Conservation (phyloP, 1,284 basidiomycete species). For the Cryptococcus deneoformans region DNA sequence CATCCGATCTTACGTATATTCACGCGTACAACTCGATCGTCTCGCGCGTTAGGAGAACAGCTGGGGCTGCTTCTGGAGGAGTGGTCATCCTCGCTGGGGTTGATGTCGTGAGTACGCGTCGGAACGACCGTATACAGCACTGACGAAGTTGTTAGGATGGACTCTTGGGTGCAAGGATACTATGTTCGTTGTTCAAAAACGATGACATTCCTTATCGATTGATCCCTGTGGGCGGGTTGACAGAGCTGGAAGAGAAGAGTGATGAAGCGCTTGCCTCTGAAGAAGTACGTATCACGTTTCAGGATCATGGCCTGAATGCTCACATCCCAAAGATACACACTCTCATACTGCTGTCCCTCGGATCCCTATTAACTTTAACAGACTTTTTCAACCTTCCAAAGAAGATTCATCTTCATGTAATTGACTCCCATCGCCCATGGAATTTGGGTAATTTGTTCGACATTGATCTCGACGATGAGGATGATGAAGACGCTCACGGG, state of each 20-base stretch:
- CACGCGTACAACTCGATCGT: slow-evolving; percentile 77
- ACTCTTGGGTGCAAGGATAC: slow-evolving; percentile 58
- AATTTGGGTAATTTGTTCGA: slow-evolving; percentile 88
- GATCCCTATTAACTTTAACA: slow-evolving; percentile 79
- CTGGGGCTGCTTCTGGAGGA: slow-evolving; percentile 35
- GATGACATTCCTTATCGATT: slow-evolving; percentile 91
- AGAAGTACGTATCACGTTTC: slow-evolving; percentile 58
- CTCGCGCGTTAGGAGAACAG: slow-evolving; percentile 54
- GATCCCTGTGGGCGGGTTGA: slow-evolving; percentile 86
- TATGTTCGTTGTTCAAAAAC: slow-evolving; percentile 84
- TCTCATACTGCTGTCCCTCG: slow-evolving; percentile 89
- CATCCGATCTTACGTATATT: slow-evolving; percentile 57
- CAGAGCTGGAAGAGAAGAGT: slow-evolving; percentile 64
- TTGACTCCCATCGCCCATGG: slow-evolving; percentile 90
- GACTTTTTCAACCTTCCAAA: slow-evolving; percentile 49
- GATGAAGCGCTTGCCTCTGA: slow-evolving; percentile 65
- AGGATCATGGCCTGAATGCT: neutral
- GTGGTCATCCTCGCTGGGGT: slow-evolving; percentile 47
- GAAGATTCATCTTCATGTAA: slow-evolving; percentile 74
- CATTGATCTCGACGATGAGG: slow-evolving; percentile 48
- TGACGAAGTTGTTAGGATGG: slow-evolving; percentile 30
- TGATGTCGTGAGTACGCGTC: slow-evolving; percentile 35
- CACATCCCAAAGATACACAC: slow-evolving; percentile 70
- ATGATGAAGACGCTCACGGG: slow-evolving; percentile 56
- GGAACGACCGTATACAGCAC: too few relatives aligned